A percentile compares a stretch with the other conserved stretches of the same genome.
Evolutionary conservation across 2,329 filamentous ascomycete species (phyloP).

Genomic region (Ophiostoma sp.): DNA sequence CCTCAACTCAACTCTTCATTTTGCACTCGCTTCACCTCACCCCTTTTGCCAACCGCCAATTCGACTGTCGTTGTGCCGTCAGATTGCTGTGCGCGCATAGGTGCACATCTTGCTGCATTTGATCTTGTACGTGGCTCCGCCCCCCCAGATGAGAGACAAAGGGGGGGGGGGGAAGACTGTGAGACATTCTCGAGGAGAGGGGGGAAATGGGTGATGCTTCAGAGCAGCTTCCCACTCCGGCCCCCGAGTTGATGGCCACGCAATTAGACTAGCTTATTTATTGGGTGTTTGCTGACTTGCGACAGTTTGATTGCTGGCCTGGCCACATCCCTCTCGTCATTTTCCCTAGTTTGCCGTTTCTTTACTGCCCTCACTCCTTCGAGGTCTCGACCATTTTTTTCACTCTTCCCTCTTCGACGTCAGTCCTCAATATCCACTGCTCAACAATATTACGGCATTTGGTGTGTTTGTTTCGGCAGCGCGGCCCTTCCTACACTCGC

Average conservation of each 20-base stretch:
- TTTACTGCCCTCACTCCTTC: not conserved
- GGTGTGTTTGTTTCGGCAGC: not conserved
- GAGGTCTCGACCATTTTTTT: constrained; percentile 11
- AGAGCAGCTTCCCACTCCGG: constrained; percentile 5
- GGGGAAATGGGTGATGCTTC: not conserved
- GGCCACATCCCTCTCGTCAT: constrained; percentile 9
- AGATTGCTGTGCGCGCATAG: not conserved
- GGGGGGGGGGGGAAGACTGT: constrained; percentile 8
- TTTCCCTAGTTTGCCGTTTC: not conserved
- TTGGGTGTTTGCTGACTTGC: constrained; percentile 12
- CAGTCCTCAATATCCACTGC: not conserved
- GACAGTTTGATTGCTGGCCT: constrained; percentile 7
- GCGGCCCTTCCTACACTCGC: not conserved
- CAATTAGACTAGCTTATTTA: constrained; percentile 11
- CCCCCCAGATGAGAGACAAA: constrained; percentile 4
- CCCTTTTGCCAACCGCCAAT: not conserved
- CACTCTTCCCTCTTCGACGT: not conserved
- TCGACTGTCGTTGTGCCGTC: not conserved
- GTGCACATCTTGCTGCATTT: not conserved
- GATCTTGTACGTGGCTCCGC: constrained; percentile 6
- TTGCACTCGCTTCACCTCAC: not conserved
- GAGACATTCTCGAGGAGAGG: constrained; percentile 3
- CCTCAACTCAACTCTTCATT: not conserved
- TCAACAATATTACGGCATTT: not conserved
- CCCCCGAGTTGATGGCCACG: constrained; percentile 8